These are phyloP conservation scores for Anthracocystis walkeri DNA, from an alignment of 1,284 basidiomycete species.

Conservation along the genomic window DNA sequence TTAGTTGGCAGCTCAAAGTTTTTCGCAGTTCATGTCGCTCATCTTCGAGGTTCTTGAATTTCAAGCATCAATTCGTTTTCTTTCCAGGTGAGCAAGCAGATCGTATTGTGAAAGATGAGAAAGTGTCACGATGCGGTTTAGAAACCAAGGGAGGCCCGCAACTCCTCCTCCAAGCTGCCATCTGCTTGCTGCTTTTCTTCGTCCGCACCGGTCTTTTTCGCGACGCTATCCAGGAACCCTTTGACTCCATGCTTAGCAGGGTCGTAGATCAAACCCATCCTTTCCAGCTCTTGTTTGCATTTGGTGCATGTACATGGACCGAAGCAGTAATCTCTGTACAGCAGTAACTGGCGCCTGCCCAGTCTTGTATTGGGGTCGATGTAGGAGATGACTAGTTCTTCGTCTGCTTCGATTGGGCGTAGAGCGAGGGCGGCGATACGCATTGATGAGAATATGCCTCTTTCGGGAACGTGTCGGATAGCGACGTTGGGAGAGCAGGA, in stretches of 20 bases:
- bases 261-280: constrained; percentile 21
- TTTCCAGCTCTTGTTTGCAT: constrained; percentile 72
- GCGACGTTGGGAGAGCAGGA: constrained; percentile 82
- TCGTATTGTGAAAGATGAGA: not conserved
- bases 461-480: constrained; percentile 78
- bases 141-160: constrained; percentile 58
- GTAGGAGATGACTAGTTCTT: constrained; percentile 81
- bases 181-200: not conserved
- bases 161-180: constrained; percentile 53
- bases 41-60: too few species aligned
- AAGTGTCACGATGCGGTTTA: constrained; percentile 9
- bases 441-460: constrained; percentile 73
- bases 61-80: too few species aligned
- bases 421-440: constrained; percentile 80
- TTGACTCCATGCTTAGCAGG: constrained; percentile 25
- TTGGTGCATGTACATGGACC: constrained; percentile 76
- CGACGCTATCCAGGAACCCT: constrained; percentile 26
- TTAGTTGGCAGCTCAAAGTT: not conserved
- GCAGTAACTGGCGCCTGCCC: constrained; percentile 74
- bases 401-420: constrained; percentile 76
- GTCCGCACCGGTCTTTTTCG: constrained; percentile 19
- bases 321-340: constrained; percentile 71
- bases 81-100: not conserved
- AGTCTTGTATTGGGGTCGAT: constrained; percentile 77
- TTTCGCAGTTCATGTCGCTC: too few species aligned